Conservation (phyloP, 2,329 filamentous ascomycete species). For the Didymella pomorum region DNA sequence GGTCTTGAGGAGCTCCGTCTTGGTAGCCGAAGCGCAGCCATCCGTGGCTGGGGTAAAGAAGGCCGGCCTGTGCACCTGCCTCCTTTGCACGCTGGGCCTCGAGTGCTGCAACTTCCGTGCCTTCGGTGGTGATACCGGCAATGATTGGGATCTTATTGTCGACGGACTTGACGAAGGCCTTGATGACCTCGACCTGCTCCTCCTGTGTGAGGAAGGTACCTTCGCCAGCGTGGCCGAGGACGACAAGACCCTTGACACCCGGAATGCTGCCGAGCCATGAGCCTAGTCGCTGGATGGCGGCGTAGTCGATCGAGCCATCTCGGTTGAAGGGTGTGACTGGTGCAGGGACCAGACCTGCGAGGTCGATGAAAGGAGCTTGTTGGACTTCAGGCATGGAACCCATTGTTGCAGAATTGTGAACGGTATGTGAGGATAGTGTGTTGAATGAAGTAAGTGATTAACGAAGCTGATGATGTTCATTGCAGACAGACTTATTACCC, state of each 20-base stretch:
- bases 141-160: slow-evolving; percentile 62
- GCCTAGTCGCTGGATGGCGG: slow-evolving; percentile 62
- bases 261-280: slow-evolving; percentile 62
- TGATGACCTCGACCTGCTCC: slow-evolving; percentile 60
- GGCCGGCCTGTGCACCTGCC: slow-evolving; percentile 60
- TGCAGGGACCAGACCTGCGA: slow-evolving; percentile 60
- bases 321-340: slow-evolving; percentile 62
- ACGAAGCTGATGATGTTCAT: background rate
- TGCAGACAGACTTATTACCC: background rate
- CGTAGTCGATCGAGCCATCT: slow-evolving; percentile 60
- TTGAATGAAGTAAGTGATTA: background rate
- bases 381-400: slow-evolving; percentile 37
- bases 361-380: slow-evolving; percentile 50
- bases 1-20: slow-evolving; percentile 61
- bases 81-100: slow-evolving; percentile 61
- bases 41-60: slow-evolving; percentile 63
- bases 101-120: slow-evolving; percentile 61
- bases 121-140: slow-evolving; percentile 62
- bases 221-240: slow-evolving; percentile 64
- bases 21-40: slow-evolving; percentile 66
- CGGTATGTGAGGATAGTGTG: background rate
- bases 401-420: slow-evolving; percentile 23
- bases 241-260: slow-evolving; percentile 62
- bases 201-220: slow-evolving; percentile 62
- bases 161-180: slow-evolving; percentile 62